Evolutionary conservation across 352 stramenopile genomes (phyloP), one percentile per base, ranked within the genome.

Genomic region (Phytophthora tentaculata): DNA sequence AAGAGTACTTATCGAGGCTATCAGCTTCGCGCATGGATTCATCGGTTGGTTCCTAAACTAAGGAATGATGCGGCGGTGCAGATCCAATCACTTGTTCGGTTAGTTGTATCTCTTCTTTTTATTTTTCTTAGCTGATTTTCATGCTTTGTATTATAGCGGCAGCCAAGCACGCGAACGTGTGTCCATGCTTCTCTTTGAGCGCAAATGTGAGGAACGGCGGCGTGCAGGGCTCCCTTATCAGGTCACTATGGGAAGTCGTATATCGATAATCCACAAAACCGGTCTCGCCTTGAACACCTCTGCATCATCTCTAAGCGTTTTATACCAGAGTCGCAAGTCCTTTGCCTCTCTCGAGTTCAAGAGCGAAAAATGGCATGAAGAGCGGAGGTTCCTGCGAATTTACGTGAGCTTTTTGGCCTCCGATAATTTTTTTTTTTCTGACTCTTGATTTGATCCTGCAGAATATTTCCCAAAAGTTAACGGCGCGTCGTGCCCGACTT

Each of bases 41-140:
- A 76, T 6, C 64, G 67, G n/a, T 57, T 86, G 16, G 81, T 88
- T n/a, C 64, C 73, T 0, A 81, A 73, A 37, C 52, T 90, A 0
- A 73, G 71, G 24, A 23, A 68, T 20, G 56, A 77, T n/a, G 67
- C 81, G 5, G 79, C 64, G 6, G 43, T 90, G 8, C 81, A 88
- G 50, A 88, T 88, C 59, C 81, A 90, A 39, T 69, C 73, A 41
- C 61, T 90, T 14, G 77, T 90, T 29, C 79, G 79, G 79, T 87
- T 64, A 12, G 66, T 71, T 28, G 23, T 24, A 3, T 16, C 9
- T 32, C 28, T 32, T 32, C 5, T 32, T 32, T 32, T 32, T 32
- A 5, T 32, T 32, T 9, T 32, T 32, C 28, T 32, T 8, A 32
- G 28, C 28, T 32, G 28, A 32, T 8, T 32, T 32, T 8, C 28